Evolutionary conservation across 169 alveolate genomes (phyloP).

Genomic region (Babesia microti): DNA sequence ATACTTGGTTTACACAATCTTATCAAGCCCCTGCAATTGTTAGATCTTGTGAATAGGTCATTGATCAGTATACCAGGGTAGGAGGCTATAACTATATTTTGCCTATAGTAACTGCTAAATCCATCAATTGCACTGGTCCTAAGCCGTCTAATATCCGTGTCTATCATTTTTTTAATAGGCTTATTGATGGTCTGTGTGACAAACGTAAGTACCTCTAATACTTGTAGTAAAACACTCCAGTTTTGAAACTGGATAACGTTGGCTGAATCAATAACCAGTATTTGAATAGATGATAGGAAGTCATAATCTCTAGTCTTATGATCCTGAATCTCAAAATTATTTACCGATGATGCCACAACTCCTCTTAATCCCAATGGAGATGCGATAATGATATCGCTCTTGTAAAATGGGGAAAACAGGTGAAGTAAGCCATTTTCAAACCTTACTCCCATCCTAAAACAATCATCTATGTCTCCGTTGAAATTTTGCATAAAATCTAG

Average conservation of each 20-base stretch:
- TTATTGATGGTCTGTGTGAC: slow-evolving; percentile 22
- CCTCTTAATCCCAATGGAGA: slow-evolving; percentile 76
- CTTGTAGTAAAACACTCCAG: slow-evolving; percentile 61
- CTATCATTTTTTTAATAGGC: slow-evolving; percentile 53
- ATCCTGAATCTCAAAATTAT: not conserved
- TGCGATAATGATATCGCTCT: slow-evolving; percentile 71
- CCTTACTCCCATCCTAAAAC: slow-evolving; percentile 71
- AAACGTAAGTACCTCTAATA: slow-evolving; percentile 26
- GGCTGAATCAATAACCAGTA: slow-evolving; percentile 64
- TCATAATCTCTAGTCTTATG: slow-evolving; percentile 48
- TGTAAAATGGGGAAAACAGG: slow-evolving; percentile 67
- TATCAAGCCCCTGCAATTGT: slow-evolving; percentile 43
- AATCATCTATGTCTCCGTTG: slow-evolving; percentile 70
- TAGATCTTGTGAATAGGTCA: slow-evolving; percentile 16
- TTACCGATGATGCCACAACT: slow-evolving; percentile 1
- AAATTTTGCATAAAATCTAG: slow-evolving; percentile 49
- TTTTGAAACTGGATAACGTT: slow-evolving; percentile 76
- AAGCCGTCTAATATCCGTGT: slow-evolving; percentile 51
- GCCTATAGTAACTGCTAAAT: slow-evolving; percentile 43
- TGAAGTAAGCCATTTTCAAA: slow-evolving; percentile 54
- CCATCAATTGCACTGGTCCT: slow-evolving; percentile 49
- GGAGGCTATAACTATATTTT: slow-evolving; percentile 33
- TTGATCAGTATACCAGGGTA: slow-evolving; percentile 20
- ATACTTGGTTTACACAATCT: slow-evolving; percentile 15
- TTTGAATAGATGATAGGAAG: slow-evolving; percentile 73